Base-by-base conservation (phyloP, 2,329 filamentous ascomycete genomes). In the Huntiella omanensis region DNA sequence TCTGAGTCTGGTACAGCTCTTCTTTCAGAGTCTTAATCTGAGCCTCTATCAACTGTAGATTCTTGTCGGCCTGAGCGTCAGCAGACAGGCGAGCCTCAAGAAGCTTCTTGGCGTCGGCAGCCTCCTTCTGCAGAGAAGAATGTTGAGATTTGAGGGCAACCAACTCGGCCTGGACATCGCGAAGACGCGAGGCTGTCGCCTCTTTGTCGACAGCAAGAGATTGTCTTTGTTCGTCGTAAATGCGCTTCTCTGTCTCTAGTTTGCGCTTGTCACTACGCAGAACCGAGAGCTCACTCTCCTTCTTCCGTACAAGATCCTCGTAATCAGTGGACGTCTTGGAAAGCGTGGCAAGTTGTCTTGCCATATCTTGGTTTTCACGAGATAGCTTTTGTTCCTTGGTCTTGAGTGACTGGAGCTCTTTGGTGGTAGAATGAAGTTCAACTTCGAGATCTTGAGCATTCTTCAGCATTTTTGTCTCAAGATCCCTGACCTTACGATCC, bases 321-420 rank as follows among this genome's bases (percentile, higher is more conserved):
- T 94, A 96, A 57, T 87, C 85, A 0, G 86, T 92, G 1, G 88
- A 94, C 0, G 88, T 95, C 42, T 84, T 78, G 0, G 91, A 91
- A 13, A 98, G 67, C 53, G 94, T 79, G 0, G 82, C 73, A 45
- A 98, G 77, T 55, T 95, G 86, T 54, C 86, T 75, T 46, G 92
- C 80, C 40, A 93, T 75, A 39, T 82, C 77, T 10, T 77, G 73
- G 54, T 93, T 92, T 57, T 98, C 88, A 4, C 80, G 76, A 2
- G 77, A 60, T 1, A 95, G 70, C 15, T 85, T 79, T 45, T 80
- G 77, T 55, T 93, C 77, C 53, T 84, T 79, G 49, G 75, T 70
- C 58, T 79, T 85, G 28, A 77, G 70, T 7, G 72, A 68, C 45
- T 86, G 76, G 1, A 95, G 68, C 50, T 95, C 86, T 55, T 91